Evolutionary conservation across 169 alveolate species (phyloP).

Genomic region (Cystoisospora suis): DNA sequence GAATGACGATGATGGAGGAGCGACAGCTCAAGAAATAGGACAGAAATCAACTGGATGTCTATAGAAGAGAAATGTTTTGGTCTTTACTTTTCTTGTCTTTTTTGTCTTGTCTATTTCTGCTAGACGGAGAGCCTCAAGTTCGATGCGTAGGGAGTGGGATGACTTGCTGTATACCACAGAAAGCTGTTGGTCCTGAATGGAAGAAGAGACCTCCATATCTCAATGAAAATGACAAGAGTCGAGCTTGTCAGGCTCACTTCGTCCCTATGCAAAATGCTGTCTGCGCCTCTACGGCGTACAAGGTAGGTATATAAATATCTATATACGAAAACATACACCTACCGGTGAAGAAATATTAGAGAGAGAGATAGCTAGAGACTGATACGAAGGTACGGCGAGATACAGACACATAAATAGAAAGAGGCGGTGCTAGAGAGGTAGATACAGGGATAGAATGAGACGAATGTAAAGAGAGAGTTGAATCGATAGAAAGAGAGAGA

Average conservation of each 20-base stretch:
- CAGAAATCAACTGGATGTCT: not conserved
- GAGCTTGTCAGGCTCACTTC: constrained; percentile 50
- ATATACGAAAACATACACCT: too few species aligned
- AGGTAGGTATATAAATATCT: not conserved
- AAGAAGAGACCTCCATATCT: constrained; percentile 36
- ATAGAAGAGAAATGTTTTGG: not conserved
- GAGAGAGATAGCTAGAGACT: too few species aligned
- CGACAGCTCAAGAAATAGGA: too few species aligned
- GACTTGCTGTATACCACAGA: constrained; percentile 57
- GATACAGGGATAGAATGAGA: too few species aligned
- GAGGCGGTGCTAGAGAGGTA: too few species aligned
- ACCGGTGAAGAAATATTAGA: too few species aligned
- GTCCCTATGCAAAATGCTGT: constrained; percentile 60
- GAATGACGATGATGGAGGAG: too few species aligned
- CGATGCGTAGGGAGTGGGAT: constrained; percentile 59
- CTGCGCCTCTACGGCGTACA: constrained; percentile 56
- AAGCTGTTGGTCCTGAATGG: constrained; percentile 52
- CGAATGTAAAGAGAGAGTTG: too few species aligned
- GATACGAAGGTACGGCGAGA: too few species aligned
- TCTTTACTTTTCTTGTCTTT: not conserved
- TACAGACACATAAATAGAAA: too few species aligned
- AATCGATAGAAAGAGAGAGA: too few species aligned
- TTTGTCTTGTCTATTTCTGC: not conserved
- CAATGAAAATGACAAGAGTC: constrained; percentile 11
- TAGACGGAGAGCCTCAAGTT: constrained; percentile 40